These are phyloP conservation scores for Pholiota adiposa DNA, from an alignment of 1,284 basidiomycete genomes.

Conservation along the genomic window DNA sequence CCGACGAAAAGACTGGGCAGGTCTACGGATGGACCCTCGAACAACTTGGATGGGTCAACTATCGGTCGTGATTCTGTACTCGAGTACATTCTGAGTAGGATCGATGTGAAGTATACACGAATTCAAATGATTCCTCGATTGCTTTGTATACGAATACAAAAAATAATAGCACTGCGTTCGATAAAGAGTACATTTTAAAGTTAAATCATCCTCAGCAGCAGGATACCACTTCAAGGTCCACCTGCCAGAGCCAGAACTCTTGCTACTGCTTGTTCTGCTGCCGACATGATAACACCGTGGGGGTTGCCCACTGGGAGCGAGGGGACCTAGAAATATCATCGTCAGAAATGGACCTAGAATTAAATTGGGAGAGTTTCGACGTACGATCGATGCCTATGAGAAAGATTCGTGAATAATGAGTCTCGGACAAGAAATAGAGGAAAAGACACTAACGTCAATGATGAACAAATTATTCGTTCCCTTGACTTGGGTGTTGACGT, in stretches of 20 bases:
- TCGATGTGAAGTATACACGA: neutral
- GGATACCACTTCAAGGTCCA: conserved; percentile 39
- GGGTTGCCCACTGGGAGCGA: conserved; percentile 57
- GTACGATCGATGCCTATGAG: conserved; percentile 37
- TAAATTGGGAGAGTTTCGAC: conserved; percentile 2
- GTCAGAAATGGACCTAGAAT: conserved; percentile 24
- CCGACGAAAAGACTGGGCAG: conserved; percentile 30
- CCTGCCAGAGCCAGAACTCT: conserved; percentile 59
- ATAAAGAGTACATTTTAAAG: neutral
- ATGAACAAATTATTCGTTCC: conserved; percentile 59
- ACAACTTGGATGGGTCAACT: conserved; percentile 3
- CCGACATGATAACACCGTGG: conserved; percentile 56
- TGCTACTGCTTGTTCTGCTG: conserved; percentile 56
- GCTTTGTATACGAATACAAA: too few relatives aligned
- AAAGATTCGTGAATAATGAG: conserved; percentile 2
- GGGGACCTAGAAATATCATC: conserved; percentile 33
- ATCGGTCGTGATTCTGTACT: neutral
- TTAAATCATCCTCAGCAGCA: neutral
- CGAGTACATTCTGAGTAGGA: neutral
- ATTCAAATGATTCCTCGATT: neutral
- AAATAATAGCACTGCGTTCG: neutral
- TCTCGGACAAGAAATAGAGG: neutral
- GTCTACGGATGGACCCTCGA: conserved; percentile 36
- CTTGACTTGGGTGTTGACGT: conserved; percentile 60
- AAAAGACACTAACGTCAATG: conserved; percentile 41